phyloP scores from a whole-genome alignment of 2,329 filamentous ascomycete genomes.

The Cadophora gregata region DNA sequence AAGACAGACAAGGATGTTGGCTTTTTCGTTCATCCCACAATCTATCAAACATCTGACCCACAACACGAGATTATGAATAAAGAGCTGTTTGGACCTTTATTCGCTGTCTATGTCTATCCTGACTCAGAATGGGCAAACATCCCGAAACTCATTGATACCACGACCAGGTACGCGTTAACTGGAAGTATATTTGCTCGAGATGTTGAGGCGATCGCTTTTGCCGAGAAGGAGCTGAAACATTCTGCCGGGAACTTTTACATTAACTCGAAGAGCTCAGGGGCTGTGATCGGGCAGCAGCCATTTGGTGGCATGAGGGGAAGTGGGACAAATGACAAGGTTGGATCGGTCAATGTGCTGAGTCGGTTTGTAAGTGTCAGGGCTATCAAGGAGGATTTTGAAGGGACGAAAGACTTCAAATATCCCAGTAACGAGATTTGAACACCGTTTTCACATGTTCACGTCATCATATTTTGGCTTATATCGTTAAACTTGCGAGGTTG shows the following conservation, averaged over 20 bases:
- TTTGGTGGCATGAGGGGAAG: conserved; percentile 72
- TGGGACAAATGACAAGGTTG: conserved; percentile 77
- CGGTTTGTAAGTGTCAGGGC: conserved; percentile 71
- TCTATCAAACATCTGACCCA: conserved; percentile 78
- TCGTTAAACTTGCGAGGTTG: too few relatives aligned
- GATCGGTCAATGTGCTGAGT: conserved; percentile 65
- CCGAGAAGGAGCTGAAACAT: conserved; percentile 74
- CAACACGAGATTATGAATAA: conserved; percentile 75
- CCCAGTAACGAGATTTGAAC: conserved; percentile 69
- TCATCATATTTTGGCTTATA: too few relatives aligned
- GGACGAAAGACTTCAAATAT: conserved; percentile 68
- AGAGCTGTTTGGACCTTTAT: conserved; percentile 83
- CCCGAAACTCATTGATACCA: conserved; percentile 70
- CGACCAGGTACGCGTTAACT: conserved; percentile 79
- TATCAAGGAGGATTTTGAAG: conserved; percentile 77
- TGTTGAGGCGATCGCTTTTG: conserved; percentile 66
- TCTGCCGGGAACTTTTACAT: conserved; percentile 84
- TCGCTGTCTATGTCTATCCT: conserved; percentile 79
- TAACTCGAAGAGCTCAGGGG: conserved; percentile 81
- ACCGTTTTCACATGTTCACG: too few relatives aligned
- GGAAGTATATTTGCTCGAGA: conserved; percentile 77
- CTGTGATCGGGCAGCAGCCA: conserved; percentile 74
- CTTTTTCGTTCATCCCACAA: conserved; percentile 83
- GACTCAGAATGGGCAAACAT: conserved; percentile 67
- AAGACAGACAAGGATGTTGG: conserved; percentile 79